Evolutionary conservation across 345 rosid genomes (phyloP).

Genomic region (Iberis pinnata): DNA sequence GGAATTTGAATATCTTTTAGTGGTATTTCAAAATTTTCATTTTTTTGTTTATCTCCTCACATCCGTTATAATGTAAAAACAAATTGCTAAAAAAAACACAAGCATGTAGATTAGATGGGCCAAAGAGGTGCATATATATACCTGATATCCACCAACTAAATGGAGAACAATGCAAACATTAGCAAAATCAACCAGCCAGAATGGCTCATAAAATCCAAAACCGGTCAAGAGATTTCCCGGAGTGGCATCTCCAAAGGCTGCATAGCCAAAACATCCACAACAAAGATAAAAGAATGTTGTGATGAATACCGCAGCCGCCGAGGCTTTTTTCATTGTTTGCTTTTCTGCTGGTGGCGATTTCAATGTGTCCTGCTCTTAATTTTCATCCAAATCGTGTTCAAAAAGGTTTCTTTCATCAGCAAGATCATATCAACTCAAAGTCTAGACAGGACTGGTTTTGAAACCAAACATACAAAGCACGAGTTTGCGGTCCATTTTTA

Average conservation of each 20-base stretch:
- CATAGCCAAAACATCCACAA: slow-evolving; percentile 78
- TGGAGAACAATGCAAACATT: slow-evolving; percentile 66
- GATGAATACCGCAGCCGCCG: slow-evolving; percentile 36
- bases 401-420: neutral
- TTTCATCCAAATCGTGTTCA: slow-evolving; percentile 2
- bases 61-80: no score
- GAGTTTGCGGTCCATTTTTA: no score
- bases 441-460: no score
- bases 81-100: no score
- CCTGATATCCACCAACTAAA: slow-evolving; percentile 72
- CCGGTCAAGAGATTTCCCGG: slow-evolving; percentile 77
- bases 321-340: slow-evolving; percentile 78
- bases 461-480: no score
- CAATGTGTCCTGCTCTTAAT: slow-evolving; percentile 50
- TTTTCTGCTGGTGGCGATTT: slow-evolving; percentile 69
- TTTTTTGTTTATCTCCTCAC: no score
- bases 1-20: no score
- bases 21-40: no score
- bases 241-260: slow-evolving; percentile 68
- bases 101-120: no score
- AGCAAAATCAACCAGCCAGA: slow-evolving; percentile 69
- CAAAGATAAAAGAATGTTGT: slow-evolving; percentile 56
- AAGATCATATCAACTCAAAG: neutral
- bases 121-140: neutral
- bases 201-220: slow-evolving; percentile 74